Evolutionary conservation across 345 rosid genomes (phyloP), one percentile per base, ranked within the genome.

Genomic region (Aquilaria malaccensis): DNA sequence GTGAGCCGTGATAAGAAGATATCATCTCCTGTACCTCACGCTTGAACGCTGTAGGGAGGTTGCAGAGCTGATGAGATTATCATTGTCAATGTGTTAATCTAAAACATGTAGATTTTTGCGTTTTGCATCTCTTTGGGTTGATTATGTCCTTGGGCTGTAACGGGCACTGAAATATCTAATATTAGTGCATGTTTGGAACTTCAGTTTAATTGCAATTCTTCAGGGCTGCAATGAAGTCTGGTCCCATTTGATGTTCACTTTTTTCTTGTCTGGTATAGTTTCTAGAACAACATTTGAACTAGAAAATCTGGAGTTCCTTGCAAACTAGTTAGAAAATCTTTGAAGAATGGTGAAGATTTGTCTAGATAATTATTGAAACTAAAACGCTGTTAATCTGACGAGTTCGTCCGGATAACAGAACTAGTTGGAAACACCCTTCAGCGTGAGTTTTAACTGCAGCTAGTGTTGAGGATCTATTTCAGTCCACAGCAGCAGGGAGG

Each of bases 71-170:
- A 61, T 47, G 54, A 61, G 55, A 31, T 51, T 31, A 46, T n/a
- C 59, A 45, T 11, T 56, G 43, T 22, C 37, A 53, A 15, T 59
- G 66, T 64, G 59, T 56, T 48, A 3, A 56, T 61, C 43, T 37
- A 9, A 37, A 37, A 37, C 63, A 57, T 61, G 72, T 74, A 65
- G 74, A 58, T 63, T 60, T 62, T 70, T 32, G 22, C 53, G 46
- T 55, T 31, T 63, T 33, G 6, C n/a, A 62, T 3, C 22, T 33
- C 55, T 61, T 31, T 52, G n/a, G 46, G 48, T 58, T 30, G 56
- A 37, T 7, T 3, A 48, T n/a, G n/a, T 55, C 11, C 50, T 14
- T 50, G 47, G 52, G 58, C 4, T 32, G 2, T 66, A 57, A 45
- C 9, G 47, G 63, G 33, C 59, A 56, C 22, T 43, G 45, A 45